phyloP scores from a whole-genome alignment of 1,284 basidiomycete species.

The Leccinum variabile region DNA sequence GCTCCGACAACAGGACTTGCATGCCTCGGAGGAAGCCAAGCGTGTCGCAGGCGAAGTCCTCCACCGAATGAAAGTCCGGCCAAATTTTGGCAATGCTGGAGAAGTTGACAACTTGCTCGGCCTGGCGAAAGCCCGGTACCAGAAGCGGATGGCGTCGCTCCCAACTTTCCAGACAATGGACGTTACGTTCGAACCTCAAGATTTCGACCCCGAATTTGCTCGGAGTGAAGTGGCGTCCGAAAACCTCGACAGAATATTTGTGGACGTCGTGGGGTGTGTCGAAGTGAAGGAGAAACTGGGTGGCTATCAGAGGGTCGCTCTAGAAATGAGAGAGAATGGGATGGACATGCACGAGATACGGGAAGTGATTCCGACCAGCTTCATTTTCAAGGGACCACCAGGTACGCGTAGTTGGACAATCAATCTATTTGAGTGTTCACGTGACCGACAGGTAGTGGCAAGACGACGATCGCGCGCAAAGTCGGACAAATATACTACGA shows the following conservation, averaged over 20 bases:
- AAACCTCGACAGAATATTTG: not conserved
- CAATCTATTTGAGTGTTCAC: not conserved
- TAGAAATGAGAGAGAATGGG: not conserved
- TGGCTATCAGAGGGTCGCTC: not conserved
- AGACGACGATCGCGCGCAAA: constrained; percentile 34
- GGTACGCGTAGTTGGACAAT: not conserved
- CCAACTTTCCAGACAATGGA: not conserved
- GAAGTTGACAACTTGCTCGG: not conserved
- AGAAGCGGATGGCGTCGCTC: not conserved
- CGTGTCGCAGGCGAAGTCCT: not conserved
- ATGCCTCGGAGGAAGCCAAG: not conserved
- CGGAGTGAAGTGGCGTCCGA: not conserved
- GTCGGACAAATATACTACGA: constrained; percentile 53
- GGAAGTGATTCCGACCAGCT: not conserved
- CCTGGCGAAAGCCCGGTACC: not conserved
- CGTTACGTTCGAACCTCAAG: not conserved
- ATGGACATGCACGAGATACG: not conserved
- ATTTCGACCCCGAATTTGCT: not conserved
- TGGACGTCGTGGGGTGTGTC: not conserved
- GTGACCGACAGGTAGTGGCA: not conserved
- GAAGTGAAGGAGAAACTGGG: not conserved
- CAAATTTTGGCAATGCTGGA: not conserved
- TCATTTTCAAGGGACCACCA: not conserved
- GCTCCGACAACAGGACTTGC: not conserved
- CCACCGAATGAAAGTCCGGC: not conserved